These are phyloP conservation scores for Acacia pycnantha DNA, from an alignment of 331 rosid genomes.

Conservation along the genomic window DNA sequence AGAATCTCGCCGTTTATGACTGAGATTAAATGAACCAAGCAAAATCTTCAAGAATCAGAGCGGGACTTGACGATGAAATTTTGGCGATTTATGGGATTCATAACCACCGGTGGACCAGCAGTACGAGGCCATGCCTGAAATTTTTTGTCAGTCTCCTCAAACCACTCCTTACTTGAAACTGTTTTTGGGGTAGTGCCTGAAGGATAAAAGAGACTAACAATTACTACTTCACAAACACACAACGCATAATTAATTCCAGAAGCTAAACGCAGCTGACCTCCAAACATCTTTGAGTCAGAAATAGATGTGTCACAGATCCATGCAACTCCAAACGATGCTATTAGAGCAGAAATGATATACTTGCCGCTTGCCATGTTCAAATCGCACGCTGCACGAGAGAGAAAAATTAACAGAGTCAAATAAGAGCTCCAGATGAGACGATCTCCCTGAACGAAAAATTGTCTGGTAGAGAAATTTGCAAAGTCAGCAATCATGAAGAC, in stretches of 20 bases:
- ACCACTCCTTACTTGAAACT: slow-evolving; percentile 53
- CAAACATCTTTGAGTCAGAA: slow-evolving; percentile 60
- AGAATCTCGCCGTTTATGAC: slow-evolving; percentile 29
- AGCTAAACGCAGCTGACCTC: slow-evolving; percentile 42
- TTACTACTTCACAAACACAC: not conserved
- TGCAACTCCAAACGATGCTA: slow-evolving; percentile 54
- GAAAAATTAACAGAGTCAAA: not conserved
- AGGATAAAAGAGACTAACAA: slow-evolving; percentile 13
- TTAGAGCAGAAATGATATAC: slow-evolving; percentile 34
- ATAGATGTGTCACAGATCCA: slow-evolving; percentile 38
- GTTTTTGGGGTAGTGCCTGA: slow-evolving; percentile 56
- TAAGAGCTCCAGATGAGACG: slow-evolving; percentile 3
- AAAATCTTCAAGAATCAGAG: slow-evolving; percentile 31
- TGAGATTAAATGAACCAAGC: slow-evolving; percentile 7
- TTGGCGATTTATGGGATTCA: slow-evolving; percentile 76
- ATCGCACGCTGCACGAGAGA: slow-evolving; percentile 22
- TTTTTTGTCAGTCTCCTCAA: slow-evolving; percentile 67
- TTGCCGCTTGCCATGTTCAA: slow-evolving; percentile 46
- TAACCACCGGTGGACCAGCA: slow-evolving; percentile 78
- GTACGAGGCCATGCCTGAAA: slow-evolving; percentile 80
- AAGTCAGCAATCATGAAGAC: not conserved
- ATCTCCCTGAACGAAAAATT: not conserved
- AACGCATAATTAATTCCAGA: not conserved
- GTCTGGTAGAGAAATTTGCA: not conserved
- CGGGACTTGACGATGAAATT: slow-evolving; percentile 64